Base-by-base conservation (phyloP, 2,329 filamentous ascomycete genomes). In the Rutstroemia sp. region DNA sequence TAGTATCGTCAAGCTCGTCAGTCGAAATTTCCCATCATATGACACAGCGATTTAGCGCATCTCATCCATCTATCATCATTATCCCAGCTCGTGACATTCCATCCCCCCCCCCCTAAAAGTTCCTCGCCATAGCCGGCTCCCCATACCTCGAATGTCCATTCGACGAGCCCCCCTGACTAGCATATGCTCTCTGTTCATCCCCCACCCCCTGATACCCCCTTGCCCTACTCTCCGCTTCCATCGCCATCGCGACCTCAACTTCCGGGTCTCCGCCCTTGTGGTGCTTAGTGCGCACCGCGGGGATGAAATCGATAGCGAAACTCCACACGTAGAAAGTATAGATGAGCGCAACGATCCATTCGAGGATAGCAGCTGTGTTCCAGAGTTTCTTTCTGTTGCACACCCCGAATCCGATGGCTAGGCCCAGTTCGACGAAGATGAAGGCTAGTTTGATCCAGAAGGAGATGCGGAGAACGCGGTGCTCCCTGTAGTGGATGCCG, bases 361-460 rank as follows among this genome's bases (percentile, higher is more conserved):
- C 92, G 34, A 96, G 71, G 52, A 95, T 74, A 5, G 91, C 94
- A 41, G 86, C 89, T 1, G 75, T 72, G 70, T 94, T 86, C 64
- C 78, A 79, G 23, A 76, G 66, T 8, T 73, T 58, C 3, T 69
- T 72, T 41, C 73, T 76, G 38, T 76, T 78, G 55, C 75, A 76
- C 4, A 82, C 76, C 21, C 77, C 86, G 70, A 97, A 97, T 46
- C 79, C 84, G 66, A 91, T 77, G 60, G 82, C 84, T 8, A 99
- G 81, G 17, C 71, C 74, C 41, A 95, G 65, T 70, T 96, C 92
- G 65, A 92, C 68, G 56, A 96, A 67, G 69, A 97, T 87, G 73
- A 99, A 97, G 57, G 71, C 62, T 27, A 95, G 78, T 73, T 99
- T 99, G 68, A 94, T 77, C 81, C 85, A 92, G 76, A 97, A 97